Base-by-base conservation (phyloP, 2,329 filamentous ascomycete species). In the Aspergillus viridinutans region DNA sequence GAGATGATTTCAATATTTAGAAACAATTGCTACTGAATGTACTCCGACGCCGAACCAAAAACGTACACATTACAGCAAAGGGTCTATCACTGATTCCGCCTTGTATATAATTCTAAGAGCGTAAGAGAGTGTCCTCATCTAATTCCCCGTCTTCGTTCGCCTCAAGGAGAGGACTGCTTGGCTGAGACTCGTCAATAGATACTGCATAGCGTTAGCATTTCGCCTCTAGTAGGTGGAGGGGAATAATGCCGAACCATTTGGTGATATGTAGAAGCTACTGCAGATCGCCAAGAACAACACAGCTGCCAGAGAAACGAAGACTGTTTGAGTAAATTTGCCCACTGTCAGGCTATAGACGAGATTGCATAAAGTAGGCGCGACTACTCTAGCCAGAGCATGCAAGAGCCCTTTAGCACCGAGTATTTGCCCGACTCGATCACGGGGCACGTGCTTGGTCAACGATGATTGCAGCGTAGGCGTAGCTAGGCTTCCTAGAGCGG, bases 361-460 rank as follows among this genome's bases (percentile, higher is more conserved):
- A 67, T 94, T 96, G 74, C 97, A 96, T 1, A 93, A 69, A 0
- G 90, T 82, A 0, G 94, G 94, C 0, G 89, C 87, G 12, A 96
- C 71, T 2, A 97, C 85, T 59, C 92, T 81, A 3, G 90, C 85
- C 38, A 96, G 75, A 1, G 91, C 89, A 74, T 97, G 93, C 57
- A 97, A 75, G 59, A 97, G 79, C 0, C 93, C 94, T 17, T 88
- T 88, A 1, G 92, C 92, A 23, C 94, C 94, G 0, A 99, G 82
- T n/a, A 97, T 78, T 71, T 94, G 87, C 0, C 94, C 94, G 0
- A 94, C 88, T 49, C 84, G 84, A 61, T 94, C 89, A 0, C 86
- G 81, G 0, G 92, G 90, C 0, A 97, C 88, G 72, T 97, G 94
- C 71, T 97, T 97, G 21, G 92, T 97, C 52, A 97, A 78, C 0